Evolutionary conservation across 768 basidiomycete genomes (phyloP).

Genomic region (Termitomyces sp.): DNA sequence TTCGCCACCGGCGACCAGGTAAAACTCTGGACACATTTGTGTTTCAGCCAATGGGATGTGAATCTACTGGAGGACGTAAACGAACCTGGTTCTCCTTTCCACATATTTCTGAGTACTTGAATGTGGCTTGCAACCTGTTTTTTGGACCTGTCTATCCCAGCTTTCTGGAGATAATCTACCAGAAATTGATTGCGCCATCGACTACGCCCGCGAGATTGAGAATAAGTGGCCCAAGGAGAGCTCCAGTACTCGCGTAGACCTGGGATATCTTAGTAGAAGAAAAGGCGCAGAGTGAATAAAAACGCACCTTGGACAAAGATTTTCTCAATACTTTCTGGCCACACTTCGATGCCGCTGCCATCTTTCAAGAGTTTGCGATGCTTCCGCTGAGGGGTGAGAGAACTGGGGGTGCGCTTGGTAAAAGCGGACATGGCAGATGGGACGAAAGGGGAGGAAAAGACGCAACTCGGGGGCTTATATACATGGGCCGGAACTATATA

Average conservation of each 20-base stretch:
- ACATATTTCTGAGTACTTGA: slow-evolving; percentile 83
- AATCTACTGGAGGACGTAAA: slow-evolving; percentile 9
- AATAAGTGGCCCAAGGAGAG: slow-evolving; percentile 76
- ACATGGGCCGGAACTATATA: slow-evolving; percentile 25
- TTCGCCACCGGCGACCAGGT: slow-evolving; percentile 78
- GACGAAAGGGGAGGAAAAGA: slow-evolving; percentile 18
- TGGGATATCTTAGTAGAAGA: slow-evolving; percentile 22
- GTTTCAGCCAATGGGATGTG: slow-evolving; percentile 11
- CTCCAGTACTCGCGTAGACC: slow-evolving; percentile 78
- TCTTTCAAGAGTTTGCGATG: slow-evolving; percentile 85
- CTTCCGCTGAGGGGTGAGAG: slow-evolving; percentile 74
- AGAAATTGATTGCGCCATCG: slow-evolving; percentile 85
- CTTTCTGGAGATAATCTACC: slow-evolving; percentile 72
- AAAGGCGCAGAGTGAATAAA: slow-evolving; percentile 5
- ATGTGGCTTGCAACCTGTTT: slow-evolving; percentile 91
- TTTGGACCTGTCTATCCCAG: slow-evolving; percentile 71
- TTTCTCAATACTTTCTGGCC: slow-evolving; percentile 77
- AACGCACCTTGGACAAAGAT: slow-evolving; percentile 69
- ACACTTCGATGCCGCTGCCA: slow-evolving; percentile 71
- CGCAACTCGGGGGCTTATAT: slow-evolving; percentile 30
- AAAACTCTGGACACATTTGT: slow-evolving; percentile 49
- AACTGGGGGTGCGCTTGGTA: slow-evolving; percentile 21
- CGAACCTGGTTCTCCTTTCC: slow-evolving; percentile 77
- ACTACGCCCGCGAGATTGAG: slow-evolving; percentile 68
- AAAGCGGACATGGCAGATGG: slow-evolving; percentile 21